phyloP scores from a whole-genome alignment of 345 rosid genomes.

The Salix caprea region DNA sequence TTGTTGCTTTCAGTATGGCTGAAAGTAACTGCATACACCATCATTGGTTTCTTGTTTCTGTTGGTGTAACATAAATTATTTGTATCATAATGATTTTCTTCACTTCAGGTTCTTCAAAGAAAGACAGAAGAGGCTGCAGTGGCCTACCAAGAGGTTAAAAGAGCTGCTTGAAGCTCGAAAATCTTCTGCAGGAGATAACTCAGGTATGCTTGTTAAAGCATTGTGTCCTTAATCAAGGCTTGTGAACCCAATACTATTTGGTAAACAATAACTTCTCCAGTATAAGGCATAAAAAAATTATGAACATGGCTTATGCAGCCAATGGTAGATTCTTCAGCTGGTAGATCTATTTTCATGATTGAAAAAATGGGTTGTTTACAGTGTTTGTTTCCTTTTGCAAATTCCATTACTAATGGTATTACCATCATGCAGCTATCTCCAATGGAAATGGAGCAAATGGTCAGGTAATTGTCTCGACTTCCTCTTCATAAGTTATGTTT shows the following conservation, averaged over 20 bases:
- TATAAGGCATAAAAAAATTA: conserved; percentile 2
- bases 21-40: neutral
- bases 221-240: neutral
- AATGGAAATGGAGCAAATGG: conserved; percentile 79
- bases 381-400: neutral
- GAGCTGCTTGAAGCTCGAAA: conserved; percentile 97
- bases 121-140: conserved; percentile 99
- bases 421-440: conserved; percentile 49
- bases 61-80: neutral
- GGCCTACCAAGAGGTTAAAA: conserved; percentile 95
- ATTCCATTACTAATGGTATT: conserved; percentile 29
- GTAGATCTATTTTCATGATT: conserved; percentile 8
- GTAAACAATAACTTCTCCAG: neutral
- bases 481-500: neutral
- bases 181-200: conserved; percentile 69
- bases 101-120: conserved; percentile 87
- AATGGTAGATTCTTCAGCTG: conserved; percentile 4
- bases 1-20: neutral
- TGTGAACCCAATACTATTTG: conserved; percentile 3
- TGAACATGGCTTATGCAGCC: neutral
- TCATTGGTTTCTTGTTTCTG: neutral
- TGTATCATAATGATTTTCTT: conserved; percentile 3
- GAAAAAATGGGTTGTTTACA: neutral
- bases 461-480: conserved; percentile 48
- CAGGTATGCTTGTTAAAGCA: conserved; percentile 35